phyloP scores from a whole-genome alignment of 164 flowering plant species.

The Pachysandra terminalis region DNA sequence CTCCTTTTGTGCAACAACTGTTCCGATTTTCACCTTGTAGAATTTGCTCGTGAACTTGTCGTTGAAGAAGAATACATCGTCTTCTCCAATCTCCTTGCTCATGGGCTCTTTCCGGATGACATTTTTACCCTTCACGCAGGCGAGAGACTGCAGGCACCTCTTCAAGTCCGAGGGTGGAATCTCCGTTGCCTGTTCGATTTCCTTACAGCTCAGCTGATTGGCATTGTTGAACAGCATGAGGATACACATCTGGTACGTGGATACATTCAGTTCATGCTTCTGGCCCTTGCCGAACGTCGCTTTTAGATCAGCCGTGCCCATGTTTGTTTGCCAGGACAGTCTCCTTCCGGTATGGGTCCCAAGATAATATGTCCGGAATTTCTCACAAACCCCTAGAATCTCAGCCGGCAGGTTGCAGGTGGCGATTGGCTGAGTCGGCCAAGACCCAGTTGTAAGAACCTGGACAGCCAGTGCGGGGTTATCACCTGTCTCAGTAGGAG shows the following conservation, averaged over 20 bases:
- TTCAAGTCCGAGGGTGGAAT: slow-evolving; percentile 57
- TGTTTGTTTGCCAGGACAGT: slow-evolving; percentile 59
- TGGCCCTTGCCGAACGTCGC: slow-evolving; percentile 72
- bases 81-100: slow-evolving; percentile 92
- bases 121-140: slow-evolving; percentile 69
- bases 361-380: slow-evolving; percentile 48
- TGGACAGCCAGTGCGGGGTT: slow-evolving; percentile 67
- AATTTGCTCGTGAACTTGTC: slow-evolving; percentile 84
- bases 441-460: slow-evolving; percentile 62
- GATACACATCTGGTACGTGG: slow-evolving; percentile 75
- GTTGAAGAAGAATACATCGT: slow-evolving; percentile 74
- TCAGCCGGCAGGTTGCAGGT: slow-evolving; percentile 77
- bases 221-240: slow-evolving; percentile 58
- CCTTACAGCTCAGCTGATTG: slow-evolving; percentile 40
- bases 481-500: slow-evolving; percentile 55
- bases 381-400: slow-evolving; percentile 47
- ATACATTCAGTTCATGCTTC: slow-evolving; percentile 89
- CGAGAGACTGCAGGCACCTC: slow-evolving; percentile 63
- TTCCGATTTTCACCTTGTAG: slow-evolving; percentile 89
- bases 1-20: slow-evolving; percentile 95
- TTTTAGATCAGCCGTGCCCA: slow-evolving; percentile 58
- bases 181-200: slow-evolving; percentile 64
- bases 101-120: slow-evolving; percentile 87
- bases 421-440: slow-evolving; percentile 59
- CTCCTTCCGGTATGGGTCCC: slow-evolving; percentile 60